These are phyloP conservation scores for Linnemannia zychae DNA, from an alignment of 192 early-diverging fungal species.

Conservation along the genomic window DNA sequence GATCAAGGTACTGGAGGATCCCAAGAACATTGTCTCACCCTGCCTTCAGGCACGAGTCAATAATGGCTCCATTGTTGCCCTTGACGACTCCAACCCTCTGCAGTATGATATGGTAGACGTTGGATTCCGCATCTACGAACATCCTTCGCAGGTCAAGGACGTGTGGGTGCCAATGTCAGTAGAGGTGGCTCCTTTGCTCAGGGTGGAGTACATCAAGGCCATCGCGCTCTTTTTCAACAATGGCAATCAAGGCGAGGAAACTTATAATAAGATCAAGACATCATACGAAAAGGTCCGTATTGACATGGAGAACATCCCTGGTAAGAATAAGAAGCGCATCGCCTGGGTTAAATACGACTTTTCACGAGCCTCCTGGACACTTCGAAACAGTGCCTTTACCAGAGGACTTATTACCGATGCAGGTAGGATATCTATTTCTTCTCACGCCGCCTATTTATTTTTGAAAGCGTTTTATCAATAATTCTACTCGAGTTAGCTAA, in stretches of 20 bases:
- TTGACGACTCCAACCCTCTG: neutral
- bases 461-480: no score
- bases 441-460: neutral
- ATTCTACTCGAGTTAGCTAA: neutral
- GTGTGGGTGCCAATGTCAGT: slow-evolving; percentile 35
- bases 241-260: slow-evolving; percentile 20
- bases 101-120: slow-evolving; percentile 9
- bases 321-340: slow-evolving; percentile 46
- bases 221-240: slow-evolving; percentile 58
- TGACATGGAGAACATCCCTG: slow-evolving; percentile 29
- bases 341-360: slow-evolving; percentile 59
- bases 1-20: slow-evolving; percentile 41
- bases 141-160: slow-evolving; percentile 6
- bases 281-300: slow-evolving; percentile 23
- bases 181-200: slow-evolving; percentile 35
- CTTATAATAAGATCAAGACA: slow-evolving; percentile 47
- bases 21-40: slow-evolving; percentile 55
- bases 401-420: slow-evolving; percentile 58
- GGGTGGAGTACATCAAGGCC: slow-evolving; percentile 57
- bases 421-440: slow-evolving; percentile 34
- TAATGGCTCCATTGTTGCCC: neutral
- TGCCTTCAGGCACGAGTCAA: slow-evolving; percentile 37
- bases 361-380: slow-evolving; percentile 16
- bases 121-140: neutral
- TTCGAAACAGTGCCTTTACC: slow-evolving; percentile 48